Base-by-base conservation (phyloP, 805 yeast genomes). In the Debaryomyces maramus region DNA sequence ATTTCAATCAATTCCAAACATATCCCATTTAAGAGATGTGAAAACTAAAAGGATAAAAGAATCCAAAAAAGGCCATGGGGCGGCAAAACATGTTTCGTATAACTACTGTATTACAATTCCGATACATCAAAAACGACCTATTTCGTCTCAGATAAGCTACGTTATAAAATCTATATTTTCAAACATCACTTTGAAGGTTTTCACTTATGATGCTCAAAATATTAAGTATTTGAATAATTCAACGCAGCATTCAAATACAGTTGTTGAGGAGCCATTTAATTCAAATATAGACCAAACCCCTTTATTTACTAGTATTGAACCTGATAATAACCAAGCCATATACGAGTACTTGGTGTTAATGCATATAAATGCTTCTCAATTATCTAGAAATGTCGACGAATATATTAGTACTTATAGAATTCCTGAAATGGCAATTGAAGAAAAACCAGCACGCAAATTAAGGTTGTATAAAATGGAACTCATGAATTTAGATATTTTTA, bases 1-100 rank as follows among this genome's bases (percentile, higher is more conserved):
- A 4, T 39, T 22, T 26, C 22, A 35, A 13, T 15, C 38, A 6
- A 17, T 34, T 18, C 47, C 44, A 11, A 30, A 34, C 14, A 7
- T 40, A 10, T 19, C 35, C 1, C 26, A 14, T 19, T 17, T 33
- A 7, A 43, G 36, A 8, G 21, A 14, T 7, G 33, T 43, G 6
- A 32, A 16, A 10, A 19, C 44, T 6, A 41, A 40, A 24, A 46
- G 43, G 23, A 21, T 53, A 11, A 26, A 38, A 5, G 41, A 39
- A 10, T 38, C 51, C 14, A 55, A 55, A 29, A 36, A 31, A 15
- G 60, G 60, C 11, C 60, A 55, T 34, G 60, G 60, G 0, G 37
- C 56, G 6, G 37, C 41, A 20, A 36, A 43, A 28, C 31, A 38
- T 18, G 56, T 47, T 5, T 33, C 47, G 5, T 45, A 33, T 36